Evolutionary conservation across 2,329 filamentous ascomycete species (phyloP), one percentile per base, ranked within the genome.

Genomic region (Penicillium sclerotigenum): DNA sequence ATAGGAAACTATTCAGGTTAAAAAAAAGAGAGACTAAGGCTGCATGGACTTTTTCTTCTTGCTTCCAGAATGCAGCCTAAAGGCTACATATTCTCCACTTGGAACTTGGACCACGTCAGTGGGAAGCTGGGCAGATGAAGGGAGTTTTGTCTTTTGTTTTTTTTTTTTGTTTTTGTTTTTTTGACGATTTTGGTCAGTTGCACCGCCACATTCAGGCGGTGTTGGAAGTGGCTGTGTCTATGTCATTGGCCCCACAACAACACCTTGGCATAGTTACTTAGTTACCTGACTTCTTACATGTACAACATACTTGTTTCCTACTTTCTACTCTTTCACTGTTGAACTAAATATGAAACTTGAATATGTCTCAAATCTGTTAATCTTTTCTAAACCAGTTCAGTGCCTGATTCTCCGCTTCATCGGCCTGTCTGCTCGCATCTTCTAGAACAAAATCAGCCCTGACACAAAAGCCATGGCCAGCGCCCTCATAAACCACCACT

Each of bases 381-480:
- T 52, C 24, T 57, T 24, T 52, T 10, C 28, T n/a, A 14, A 52
- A 52, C 49, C 49, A 68, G 22, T 57, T 62, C 46, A 69, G 40
- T 14, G 63, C 64, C 43, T 69, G 66, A 16, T 66, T 58, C 48
- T 71, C 69, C 2, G 68, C 59, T 38, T 71, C 65, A 14, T 46
- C 38, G 0, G 65, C 63, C 47, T 70, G 67, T 38, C 55, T 61
- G 14, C 57, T 58, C 16, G 61, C 56, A 55, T 66, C 62, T 18
- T 64, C 55, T 26, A 62, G 36, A 36, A 59, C 42, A 14, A 59
- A 46, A 59, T 70, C 66, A 9, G 61, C 65, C 34, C 68, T 56
- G 14, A 71, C 63, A 31, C 65, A 65, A 53, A 70, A 71, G 18
- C 68, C 68, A 56, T 71, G 68, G 0, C 62, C 58, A 5, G 65